Evolutionary conservation across 257 asterid species (phyloP).

Genomic region (Penstemon newberryi): DNA sequence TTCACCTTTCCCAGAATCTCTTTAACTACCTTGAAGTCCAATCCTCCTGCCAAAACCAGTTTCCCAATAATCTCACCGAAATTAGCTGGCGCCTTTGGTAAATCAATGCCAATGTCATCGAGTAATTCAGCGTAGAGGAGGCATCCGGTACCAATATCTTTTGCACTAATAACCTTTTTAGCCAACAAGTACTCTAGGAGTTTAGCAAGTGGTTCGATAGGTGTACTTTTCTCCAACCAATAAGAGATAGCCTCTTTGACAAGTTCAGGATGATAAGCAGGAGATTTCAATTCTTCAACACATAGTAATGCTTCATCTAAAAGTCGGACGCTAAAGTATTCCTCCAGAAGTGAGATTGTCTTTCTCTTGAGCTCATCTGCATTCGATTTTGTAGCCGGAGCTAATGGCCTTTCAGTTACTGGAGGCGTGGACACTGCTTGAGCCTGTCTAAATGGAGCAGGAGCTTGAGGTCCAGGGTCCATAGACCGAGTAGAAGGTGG

Average conservation of each 20-base stretch:
- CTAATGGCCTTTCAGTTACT: conserved; percentile 41
- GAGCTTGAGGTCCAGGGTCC: conserved; percentile 45
- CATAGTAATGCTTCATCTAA: conserved; percentile 84
- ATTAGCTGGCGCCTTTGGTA: conserved; percentile 83
- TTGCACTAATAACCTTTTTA: conserved; percentile 48
- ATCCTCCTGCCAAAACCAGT: conserved; percentile 52
- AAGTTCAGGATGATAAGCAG: conserved; percentile 69
- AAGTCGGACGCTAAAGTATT: conserved; percentile 62
- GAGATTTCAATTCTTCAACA: conserved; percentile 76
- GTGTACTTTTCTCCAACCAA: conserved; percentile 80
- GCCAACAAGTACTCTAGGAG: conserved; percentile 60
- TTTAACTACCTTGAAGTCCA: conserved; percentile 60
- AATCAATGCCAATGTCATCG: conserved; percentile 86
- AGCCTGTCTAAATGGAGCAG: conserved; percentile 36
- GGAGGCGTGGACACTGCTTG: conserved; percentile 34
- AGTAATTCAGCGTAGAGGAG: conserved; percentile 48
- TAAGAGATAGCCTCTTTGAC: conserved; percentile 72
- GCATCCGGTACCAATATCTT: conserved; percentile 54
- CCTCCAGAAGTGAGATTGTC: conserved; percentile 66
- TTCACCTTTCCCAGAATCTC: conserved; percentile 62
- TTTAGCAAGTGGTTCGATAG: conserved; percentile 59
- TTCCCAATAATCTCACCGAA: conserved; percentile 78
- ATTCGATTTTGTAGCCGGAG: conserved; percentile 38
- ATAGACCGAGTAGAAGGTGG: conserved; percentile 39
- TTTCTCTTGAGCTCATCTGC: conserved; percentile 60